Conservation (phyloP, 805 yeast genomes). For the Barnettozyma wickerhamii region DNA sequence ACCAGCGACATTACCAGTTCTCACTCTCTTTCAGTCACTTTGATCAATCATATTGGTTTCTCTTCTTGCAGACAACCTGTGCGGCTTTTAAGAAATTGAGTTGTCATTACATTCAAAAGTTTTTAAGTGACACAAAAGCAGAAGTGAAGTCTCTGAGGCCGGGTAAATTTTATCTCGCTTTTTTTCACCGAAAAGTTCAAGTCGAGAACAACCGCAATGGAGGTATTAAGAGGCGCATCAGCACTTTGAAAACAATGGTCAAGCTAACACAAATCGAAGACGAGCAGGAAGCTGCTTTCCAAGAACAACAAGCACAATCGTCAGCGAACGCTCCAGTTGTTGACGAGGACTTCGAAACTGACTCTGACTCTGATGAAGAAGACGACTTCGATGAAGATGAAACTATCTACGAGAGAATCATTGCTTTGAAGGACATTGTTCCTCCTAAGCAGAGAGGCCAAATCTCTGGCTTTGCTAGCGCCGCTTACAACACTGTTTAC, state of each 20-base stretch:
- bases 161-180: background rate
- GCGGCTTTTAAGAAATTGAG: no score
- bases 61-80: no score
- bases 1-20: background rate
- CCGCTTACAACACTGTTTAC: constrained; percentile 37
- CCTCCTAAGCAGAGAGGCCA: constrained; percentile 79
- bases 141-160: background rate
- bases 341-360: constrained; percentile 46
- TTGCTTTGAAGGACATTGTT: constrained; percentile 86
- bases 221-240: no score
- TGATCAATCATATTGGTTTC: background rate
- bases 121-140: no score
- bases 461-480: constrained; percentile 30
- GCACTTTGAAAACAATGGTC: constrained; percentile 67
- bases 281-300: constrained; percentile 32
- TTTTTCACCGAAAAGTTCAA: no score
- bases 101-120: no score
- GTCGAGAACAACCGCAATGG: no score
- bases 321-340: constrained; percentile 33
- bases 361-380: constrained; percentile 35
- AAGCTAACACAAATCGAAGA: constrained; percentile 71
- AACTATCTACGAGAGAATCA: constrained; percentile 79
- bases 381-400: constrained; percentile 60
- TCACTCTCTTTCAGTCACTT: background rate
- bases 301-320: constrained; percentile 29